Base-by-base conservation (phyloP, 176 grass and related monocot species). In the Musa troglodytarum region DNA sequence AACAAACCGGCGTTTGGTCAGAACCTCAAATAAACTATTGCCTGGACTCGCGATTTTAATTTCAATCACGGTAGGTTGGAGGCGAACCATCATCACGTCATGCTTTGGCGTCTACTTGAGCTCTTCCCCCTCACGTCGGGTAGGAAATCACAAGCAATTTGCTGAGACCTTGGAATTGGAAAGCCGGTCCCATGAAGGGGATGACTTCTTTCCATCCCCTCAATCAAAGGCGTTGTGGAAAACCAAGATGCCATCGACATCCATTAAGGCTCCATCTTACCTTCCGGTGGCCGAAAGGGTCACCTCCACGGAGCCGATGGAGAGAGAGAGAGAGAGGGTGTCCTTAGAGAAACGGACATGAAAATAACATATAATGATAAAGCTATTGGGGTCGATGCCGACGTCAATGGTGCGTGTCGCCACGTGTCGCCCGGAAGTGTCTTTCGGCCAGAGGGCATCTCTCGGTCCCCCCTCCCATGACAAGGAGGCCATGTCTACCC, bases 281-380 rank as follows among this genome's bases (percentile, higher is more conserved):
- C 68, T 70, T 70, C 68, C 68, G 2, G 68, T 70, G 68, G 49
- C 17, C 5, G 68, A 70, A 70, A 85, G 75, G 74, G 55, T 6
- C 52, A 65, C 81, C 86, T 70, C 78, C 81, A 69, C 73, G 78
- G 74, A 54, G 72, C 74, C 73, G 76, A 77, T 72, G 77, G 54
- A 21, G 77, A 73, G 71, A 70, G 23, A 63, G 77, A 73, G 71
- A 70, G 54, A 20, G 73, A 73, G 71, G 63, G 56, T 0, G 10
- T 67, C 74, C 76, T 68, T 77, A 65, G 52, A 77, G 72, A 88
- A 82, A 76, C 79, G 55, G 86, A 88, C 82, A 54, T 85, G 82
- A 88, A 82, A 85, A 76, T 34, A 50, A 84, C 79, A 25, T 49
- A 1, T 53, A 57, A 20, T 79, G 57, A 82, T 66, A 69, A 15